Evolutionary conservation across 2,329 filamentous ascomycete genomes (phyloP).

Genomic region (Geosmithia morbida): DNA sequence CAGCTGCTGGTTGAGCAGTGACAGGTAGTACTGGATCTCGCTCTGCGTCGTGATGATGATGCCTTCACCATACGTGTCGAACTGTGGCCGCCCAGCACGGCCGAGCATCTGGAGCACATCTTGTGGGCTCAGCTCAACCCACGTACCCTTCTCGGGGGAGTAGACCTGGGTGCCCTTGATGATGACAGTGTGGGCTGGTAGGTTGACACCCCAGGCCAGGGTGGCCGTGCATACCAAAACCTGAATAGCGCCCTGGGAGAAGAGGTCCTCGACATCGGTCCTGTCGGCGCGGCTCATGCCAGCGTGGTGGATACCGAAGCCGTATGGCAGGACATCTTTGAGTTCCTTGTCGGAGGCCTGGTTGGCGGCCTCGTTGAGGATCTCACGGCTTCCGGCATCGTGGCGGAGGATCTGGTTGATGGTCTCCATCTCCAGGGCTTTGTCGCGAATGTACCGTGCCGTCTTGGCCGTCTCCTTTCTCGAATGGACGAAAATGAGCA

Average conservation of each 20-base stretch:
- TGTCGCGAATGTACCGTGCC: constrained; percentile 88
- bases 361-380: constrained; percentile 72
- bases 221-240: constrained; percentile 96
- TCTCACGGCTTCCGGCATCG: constrained; percentile 82
- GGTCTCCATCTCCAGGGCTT: constrained; percentile 91
- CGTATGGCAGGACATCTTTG: constrained; percentile 89
- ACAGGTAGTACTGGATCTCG: constrained; percentile 96
- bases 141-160: constrained; percentile 95
- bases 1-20: constrained; percentile 88
- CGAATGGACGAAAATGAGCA: constrained; percentile 98
- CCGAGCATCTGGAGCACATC: constrained; percentile 98
- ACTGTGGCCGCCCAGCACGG: constrained; percentile 90
- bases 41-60: constrained; percentile 95
- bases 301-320: constrained; percentile 96
- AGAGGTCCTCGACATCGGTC: constrained; percentile 88
- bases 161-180: constrained; percentile 99
- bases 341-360: constrained; percentile 73
- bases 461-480: constrained; percentile 98
- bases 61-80: constrained; percentile 93
- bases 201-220: constrained; percentile 97
- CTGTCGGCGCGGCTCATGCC: constrained; percentile 94
- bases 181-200: constrained; percentile 94
- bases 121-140: constrained; percentile 94
- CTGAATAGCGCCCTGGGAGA: constrained; percentile 79
- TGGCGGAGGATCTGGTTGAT: constrained; percentile 91